phyloP scores from a whole-genome alignment of 805 yeast species.

The Pichia nakasei region DNA sequence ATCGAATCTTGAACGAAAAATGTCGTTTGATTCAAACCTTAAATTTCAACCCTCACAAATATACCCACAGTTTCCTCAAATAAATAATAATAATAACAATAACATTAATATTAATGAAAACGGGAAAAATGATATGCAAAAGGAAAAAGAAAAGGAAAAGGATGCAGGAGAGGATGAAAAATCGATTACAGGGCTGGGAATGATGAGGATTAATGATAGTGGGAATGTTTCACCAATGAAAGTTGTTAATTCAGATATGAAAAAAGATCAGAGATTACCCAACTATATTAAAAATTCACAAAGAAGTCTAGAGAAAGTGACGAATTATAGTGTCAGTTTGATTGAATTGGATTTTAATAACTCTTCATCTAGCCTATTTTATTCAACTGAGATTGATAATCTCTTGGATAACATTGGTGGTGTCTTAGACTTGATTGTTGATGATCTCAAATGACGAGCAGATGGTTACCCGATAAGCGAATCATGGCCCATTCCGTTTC shows the following conservation, averaged over 20 bases:
- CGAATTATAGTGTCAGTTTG: background rate
- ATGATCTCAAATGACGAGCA: constrained; percentile 1
- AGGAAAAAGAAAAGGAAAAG: background rate
- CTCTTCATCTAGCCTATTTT: background rate
- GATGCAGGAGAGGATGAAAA: background rate
- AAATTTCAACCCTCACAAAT: background rate
- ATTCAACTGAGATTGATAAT: constrained; percentile 6
- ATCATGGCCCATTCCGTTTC: background rate
- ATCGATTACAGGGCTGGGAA: constrained; percentile 8
- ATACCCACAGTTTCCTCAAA: background rate
- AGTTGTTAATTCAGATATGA: background rate
- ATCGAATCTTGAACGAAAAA: constrained; percentile 1
- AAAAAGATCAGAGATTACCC: background rate
- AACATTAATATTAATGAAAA: background rate
- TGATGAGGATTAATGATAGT: constrained; percentile 7
- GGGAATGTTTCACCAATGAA: constrained; percentile 5
- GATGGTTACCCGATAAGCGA: background rate
- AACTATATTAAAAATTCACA: background rate
- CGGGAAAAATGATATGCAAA: background rate
- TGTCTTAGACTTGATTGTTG: constrained; percentile 1
- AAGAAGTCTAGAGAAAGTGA: constrained; percentile 1
- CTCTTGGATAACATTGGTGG: constrained; percentile 5
- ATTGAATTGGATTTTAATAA: background rate
- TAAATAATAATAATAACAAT: background rate
- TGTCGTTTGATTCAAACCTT: constrained; percentile 1